These are phyloP conservation scores for Cryptococcus jaspeensis DNA, from an alignment of 1,284 basidiomycete genomes.

Conservation along the genomic window DNA sequence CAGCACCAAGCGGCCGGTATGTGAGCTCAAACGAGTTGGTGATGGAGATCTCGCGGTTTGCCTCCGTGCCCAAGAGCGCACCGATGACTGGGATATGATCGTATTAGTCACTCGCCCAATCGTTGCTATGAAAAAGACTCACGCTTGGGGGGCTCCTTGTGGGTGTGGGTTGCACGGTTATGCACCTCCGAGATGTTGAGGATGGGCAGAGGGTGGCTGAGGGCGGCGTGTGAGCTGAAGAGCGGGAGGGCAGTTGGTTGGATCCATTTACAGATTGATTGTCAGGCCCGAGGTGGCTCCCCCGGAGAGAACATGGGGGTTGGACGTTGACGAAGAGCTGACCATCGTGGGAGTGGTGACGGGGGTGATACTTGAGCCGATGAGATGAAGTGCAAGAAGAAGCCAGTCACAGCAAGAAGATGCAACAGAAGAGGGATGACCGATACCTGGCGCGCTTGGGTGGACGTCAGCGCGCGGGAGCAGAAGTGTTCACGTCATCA, in stretches of 20 bases:
- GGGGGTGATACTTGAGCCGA: too few relatives aligned
- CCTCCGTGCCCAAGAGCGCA: conserved; percentile 89
- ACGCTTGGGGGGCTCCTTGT: conserved; percentile 16
- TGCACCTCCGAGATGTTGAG: conserved; percentile 95
- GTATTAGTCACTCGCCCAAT: conserved; percentile 4
- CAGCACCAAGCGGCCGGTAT: conserved; percentile 8
- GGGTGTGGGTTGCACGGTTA: conserved; percentile 65
- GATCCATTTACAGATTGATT: conserved; percentile 41
- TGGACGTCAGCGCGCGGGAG: too few relatives aligned
- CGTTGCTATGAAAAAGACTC: neutral
- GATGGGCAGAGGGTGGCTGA: conserved; percentile 90
- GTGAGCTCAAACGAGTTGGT: conserved; percentile 94
- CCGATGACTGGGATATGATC: conserved; percentile 68
- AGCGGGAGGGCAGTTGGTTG: neutral
- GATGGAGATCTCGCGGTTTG: conserved; percentile 90
- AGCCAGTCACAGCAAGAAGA: neutral
- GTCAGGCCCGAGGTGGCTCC: conserved; percentile 39
- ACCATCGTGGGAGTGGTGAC: neutral
- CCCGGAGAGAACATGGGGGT: neutral
- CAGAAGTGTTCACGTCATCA: too few relatives aligned
- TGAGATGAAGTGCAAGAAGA: neutral
- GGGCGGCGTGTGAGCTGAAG: neutral
- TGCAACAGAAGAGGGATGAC: too few relatives aligned
- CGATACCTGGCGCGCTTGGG: too few relatives aligned
- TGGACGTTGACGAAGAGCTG: neutral